Conservation (phyloP, 2,329 filamentous ascomycete species). For the Diplodia mutila region DNA sequence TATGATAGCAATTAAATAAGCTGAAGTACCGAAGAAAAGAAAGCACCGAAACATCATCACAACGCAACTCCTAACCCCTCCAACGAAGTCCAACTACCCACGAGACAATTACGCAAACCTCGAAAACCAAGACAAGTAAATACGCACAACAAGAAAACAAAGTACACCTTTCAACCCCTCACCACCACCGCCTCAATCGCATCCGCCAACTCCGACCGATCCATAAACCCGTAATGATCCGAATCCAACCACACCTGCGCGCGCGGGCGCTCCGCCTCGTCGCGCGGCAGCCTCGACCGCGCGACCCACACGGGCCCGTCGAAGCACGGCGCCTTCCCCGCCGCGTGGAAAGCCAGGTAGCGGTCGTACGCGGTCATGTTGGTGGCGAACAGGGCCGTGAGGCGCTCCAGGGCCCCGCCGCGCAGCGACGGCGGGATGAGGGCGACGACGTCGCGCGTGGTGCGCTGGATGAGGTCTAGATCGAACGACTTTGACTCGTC, state of each 20-base stretch:
- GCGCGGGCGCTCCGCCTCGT: not conserved
- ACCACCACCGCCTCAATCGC: conserved; percentile 63
- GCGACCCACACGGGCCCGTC: not conserved
- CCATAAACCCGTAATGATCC: conserved; percentile 3
- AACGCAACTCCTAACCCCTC: too few species aligned
- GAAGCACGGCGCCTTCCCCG: not conserved
- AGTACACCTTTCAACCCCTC: conserved; percentile 76
- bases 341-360: not conserved
- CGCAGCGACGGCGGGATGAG: too few species aligned
- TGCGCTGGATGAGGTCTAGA: too few species aligned
- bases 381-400: not conserved
- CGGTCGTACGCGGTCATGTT: not conserved
- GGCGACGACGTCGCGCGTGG: too few species aligned
- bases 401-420: not conserved
- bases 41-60: too few species aligned
- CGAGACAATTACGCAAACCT: too few species aligned
- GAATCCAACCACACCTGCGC: not conserved
- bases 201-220: not conserved
- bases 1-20: too few species aligned
- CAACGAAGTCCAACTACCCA: too few species aligned
- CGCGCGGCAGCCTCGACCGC: not conserved
- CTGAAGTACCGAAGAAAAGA: too few species aligned
- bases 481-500: too few species aligned
- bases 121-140: not conserved
- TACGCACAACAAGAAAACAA: too few species aligned